Conservation (phyloP, 768 basidiomycete species). For the Phaeolepiota aurea region DNA sequence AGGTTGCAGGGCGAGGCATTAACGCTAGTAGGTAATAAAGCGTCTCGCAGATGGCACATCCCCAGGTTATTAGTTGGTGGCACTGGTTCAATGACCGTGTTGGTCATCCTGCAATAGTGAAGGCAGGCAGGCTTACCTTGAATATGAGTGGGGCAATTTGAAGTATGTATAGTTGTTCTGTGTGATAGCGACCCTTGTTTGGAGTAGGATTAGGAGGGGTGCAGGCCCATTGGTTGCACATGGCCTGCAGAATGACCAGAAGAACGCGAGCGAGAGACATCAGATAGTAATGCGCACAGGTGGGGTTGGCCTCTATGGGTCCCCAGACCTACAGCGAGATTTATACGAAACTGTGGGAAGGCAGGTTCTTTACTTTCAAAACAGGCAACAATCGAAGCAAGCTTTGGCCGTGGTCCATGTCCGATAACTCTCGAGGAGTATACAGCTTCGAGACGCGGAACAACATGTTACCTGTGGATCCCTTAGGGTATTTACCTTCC, state of each 20-base stretch:
- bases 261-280: slow-evolving; percentile 33
- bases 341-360: no score
- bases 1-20: slow-evolving; percentile 13
- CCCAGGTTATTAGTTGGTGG: slow-evolving; percentile 12
- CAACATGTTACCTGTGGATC: no score
- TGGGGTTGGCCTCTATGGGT: no score
- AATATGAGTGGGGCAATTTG: slow-evolving; percentile 41
- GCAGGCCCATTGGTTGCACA: slow-evolving; percentile 34
- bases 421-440: no score
- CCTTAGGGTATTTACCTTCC: no score
- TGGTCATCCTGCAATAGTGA: background rate
- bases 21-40: slow-evolving; percentile 10
- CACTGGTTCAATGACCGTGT: slow-evolving; percentile 4
- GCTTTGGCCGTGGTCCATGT: no score
- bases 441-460: no score
- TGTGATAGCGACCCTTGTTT: slow-evolving; percentile 35
- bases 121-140: slow-evolving; percentile 20
- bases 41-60: slow-evolving; percentile 12
- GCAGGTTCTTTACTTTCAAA: no score
- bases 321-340: no score
- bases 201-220: slow-evolving; percentile 42
- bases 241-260: slow-evolving; percentile 31
- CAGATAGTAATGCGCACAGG: no score
- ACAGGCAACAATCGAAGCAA: no score
- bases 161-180: slow-evolving; percentile 30